Evolutionary conservation across 305 asterid species (phyloP), one percentile per base, ranked within the genome.

Genomic region (Solanum hybrid): DNA sequence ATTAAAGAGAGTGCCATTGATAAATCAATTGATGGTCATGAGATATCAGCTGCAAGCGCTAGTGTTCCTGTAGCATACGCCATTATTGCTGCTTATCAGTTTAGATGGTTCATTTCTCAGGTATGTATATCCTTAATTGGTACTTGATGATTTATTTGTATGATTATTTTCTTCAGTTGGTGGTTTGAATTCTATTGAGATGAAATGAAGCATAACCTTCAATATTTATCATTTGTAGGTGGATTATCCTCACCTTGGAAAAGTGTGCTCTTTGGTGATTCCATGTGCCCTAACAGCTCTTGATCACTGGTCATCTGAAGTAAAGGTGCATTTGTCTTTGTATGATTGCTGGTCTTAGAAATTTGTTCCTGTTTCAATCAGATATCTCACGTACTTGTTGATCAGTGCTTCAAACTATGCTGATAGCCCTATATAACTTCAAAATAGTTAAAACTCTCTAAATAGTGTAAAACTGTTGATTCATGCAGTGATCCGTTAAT

Each of bases 261-360:
- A 93, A 92, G 91, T 97, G 88, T 94, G 96, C 88, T 91, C 94
- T 91, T 93, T 95, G 95, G 94, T 96, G 92, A 93, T 97, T 91
- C 99, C 99, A 20, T 95, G 98, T 94, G 97, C 96, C 82, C 92
- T 97, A 73, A 94, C 97, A 72, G 95, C 98, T 89, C 96, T 97
- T 86, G 99, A 97, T 95, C 99, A 97, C 91, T 96, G 99, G 99
- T 97, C 98, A 38, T 95, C 98, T 1, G 95, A 96, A 93, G 99
- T 97, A 79, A 97, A 97, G 92, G 99, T 97, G 90, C 87, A 96
- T 32, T 51, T 87, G 73, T 91, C 70, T 38, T 24, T 68, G 10
- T 90, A 83, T 89, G 17, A 29, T 84, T 84, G 41, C 75, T 51
- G 72, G 26, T 82, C 72, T 41, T 82, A 17, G 41, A 51, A 51